phyloP scores from a whole-genome alignment of 768 basidiomycete genomes.

The Ramaria rubella region DNA sequence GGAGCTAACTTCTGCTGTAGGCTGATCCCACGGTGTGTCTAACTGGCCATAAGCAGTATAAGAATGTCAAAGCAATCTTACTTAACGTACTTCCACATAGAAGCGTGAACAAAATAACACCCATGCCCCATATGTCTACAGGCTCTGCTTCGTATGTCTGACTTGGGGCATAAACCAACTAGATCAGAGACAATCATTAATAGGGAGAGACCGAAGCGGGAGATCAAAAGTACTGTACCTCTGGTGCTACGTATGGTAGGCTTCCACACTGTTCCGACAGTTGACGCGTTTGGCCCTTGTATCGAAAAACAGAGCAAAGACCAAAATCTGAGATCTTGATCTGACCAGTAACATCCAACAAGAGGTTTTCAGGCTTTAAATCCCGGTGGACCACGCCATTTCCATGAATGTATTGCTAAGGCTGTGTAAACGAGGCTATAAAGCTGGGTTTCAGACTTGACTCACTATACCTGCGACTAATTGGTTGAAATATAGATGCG shows the following conservation, averaged over 20 bases:
- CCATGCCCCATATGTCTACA: slow-evolving; percentile 93
- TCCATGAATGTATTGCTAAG: slow-evolving; percentile 72
- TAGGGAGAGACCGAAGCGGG: neutral
- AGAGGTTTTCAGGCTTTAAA: slow-evolving; percentile 92
- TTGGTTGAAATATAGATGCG: slow-evolving; percentile 87
- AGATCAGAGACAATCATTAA: neutral
- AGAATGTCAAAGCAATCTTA: slow-evolving; percentile 9
- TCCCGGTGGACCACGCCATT: slow-evolving; percentile 96
- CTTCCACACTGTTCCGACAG: slow-evolving; percentile 86
- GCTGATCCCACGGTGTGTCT: slow-evolving; percentile 99
- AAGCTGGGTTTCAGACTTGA: slow-evolving; percentile 7
- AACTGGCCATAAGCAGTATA: neutral
- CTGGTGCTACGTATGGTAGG: slow-evolving; percentile 90
- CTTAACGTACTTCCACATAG: slow-evolving; percentile 73
- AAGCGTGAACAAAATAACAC: slow-evolving; percentile 89
- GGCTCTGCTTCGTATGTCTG: slow-evolving; percentile 81
- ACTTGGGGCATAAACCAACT: neutral
- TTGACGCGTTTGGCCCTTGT: slow-evolving; percentile 74
- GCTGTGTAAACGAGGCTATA: neutral
- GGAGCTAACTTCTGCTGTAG: slow-evolving; percentile 57
- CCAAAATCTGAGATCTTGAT: slow-evolving; percentile 97
- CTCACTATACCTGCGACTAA: slow-evolving; percentile 76
- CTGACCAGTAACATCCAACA: slow-evolving; percentile 74
- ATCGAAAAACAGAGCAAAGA: slow-evolving; percentile 80
- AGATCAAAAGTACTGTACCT: slow-evolving; percentile 44